Conservation (phyloP, 306 rosid genomes). For the Quercus dentata region DNA sequence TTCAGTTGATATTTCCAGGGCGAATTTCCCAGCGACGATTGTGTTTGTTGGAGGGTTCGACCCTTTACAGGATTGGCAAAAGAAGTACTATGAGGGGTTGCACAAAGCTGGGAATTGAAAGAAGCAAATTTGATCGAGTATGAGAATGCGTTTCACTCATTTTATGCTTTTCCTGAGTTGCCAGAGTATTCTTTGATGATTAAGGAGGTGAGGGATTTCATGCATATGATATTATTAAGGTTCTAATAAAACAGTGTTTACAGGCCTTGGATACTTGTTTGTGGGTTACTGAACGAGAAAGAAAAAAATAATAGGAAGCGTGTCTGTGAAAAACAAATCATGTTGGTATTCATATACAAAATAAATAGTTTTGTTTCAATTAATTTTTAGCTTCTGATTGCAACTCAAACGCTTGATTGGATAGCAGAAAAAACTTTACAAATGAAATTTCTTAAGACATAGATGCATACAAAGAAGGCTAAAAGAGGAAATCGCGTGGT, state of each 20-base stretch:
- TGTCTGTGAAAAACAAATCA: too few species aligned
- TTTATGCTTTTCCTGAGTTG: not conserved
- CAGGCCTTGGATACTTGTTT: too few species aligned
- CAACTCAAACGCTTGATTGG: too few species aligned
- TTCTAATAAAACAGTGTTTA: not conserved
- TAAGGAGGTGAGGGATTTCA: constrained; percentile 2
- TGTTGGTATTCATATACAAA: too few species aligned
- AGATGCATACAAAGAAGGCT: too few species aligned
- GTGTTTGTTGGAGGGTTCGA: constrained; percentile 22
- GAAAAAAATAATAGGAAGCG: too few species aligned
- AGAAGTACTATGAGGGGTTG: constrained; percentile 19
- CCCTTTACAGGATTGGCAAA: constrained; percentile 23
- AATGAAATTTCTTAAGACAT: too few species aligned
- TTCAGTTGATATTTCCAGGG: constrained; percentile 8
- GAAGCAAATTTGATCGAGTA: constrained; percentile 18
- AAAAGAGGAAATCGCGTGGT: too few species aligned
- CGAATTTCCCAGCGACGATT: constrained; percentile 19
- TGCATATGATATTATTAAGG: not conserved
- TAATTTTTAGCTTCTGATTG: too few species aligned
- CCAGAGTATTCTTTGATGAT: constrained; percentile 1
- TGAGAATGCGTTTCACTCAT: constrained; percentile 17
- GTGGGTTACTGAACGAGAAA: too few species aligned
- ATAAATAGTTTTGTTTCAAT: too few species aligned
- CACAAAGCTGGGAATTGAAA: constrained; percentile 16
- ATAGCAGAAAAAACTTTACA: too few species aligned